Conservation (phyloP, 2,329 filamentous ascomycete species). For the Aspergillus fructus region DNA sequence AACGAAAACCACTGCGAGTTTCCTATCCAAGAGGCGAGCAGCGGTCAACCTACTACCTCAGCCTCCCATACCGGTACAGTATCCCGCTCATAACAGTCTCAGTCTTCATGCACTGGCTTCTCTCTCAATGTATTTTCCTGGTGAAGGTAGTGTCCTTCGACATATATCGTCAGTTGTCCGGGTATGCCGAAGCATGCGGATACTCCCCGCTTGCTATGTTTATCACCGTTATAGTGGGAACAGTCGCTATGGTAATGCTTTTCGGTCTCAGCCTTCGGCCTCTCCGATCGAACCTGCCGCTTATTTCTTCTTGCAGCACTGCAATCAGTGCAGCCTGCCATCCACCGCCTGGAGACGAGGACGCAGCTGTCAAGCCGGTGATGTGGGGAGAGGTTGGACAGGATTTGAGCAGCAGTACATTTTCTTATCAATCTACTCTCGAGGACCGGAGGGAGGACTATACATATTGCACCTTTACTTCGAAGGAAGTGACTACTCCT, state of each 20-base stretch:
- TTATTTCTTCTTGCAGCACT: too few species aligned
- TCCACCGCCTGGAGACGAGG: too few species aligned
- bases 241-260: background rate
- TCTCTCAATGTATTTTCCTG: constrained; percentile 48
- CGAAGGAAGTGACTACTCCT: too few species aligned
- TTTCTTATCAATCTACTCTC: too few species aligned
- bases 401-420: too few species aligned
- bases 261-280: background rate
- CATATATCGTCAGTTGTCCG: background rate
- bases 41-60: constrained; percentile 46
- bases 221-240: background rate
- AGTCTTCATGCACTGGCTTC: constrained; percentile 46
- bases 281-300: background rate
- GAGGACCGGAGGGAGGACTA: too few species aligned
- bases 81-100: constrained; percentile 34
- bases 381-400: too few species aligned
- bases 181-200: too few species aligned
- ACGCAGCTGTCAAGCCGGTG: too few species aligned
- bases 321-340: too few species aligned
- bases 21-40: constrained; percentile 43
- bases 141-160: constrained; percentile 14
- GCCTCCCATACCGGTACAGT: constrained; percentile 36
- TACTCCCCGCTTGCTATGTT: background rate
- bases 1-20: constrained; percentile 45
- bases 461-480: too few species aligned